These are phyloP conservation scores for Sphagnum contortum DNA, from an alignment of 225 moss, liverwort and hornwort genomes.

Conservation along the genomic window DNA sequence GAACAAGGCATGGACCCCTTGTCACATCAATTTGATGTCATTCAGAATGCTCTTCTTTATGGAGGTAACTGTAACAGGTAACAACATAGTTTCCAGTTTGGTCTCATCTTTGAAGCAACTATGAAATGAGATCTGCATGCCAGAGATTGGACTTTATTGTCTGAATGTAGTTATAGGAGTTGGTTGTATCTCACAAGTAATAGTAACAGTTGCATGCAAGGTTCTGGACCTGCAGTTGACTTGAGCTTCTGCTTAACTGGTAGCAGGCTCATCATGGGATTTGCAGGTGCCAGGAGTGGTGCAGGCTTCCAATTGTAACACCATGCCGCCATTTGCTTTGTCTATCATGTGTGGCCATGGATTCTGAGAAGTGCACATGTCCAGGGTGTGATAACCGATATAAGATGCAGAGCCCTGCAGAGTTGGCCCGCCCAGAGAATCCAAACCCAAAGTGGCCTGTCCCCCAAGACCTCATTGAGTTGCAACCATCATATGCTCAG, in stretches of 20 bases:
- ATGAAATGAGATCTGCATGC: no score
- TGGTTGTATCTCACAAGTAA: no score
- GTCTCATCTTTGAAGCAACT: not conserved
- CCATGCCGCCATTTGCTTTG: conserved; percentile 92
- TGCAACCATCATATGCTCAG: conserved; percentile 99
- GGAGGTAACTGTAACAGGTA: conserved; percentile 86
- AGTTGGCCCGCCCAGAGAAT: conserved; percentile 84
- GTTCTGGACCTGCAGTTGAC: not conserved
- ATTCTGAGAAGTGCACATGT: conserved; percentile 82
- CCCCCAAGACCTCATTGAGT: conserved; percentile 95
- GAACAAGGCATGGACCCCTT: conserved; percentile 47
- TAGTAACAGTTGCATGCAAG: no score
- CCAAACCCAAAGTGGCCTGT: conserved; percentile 98
- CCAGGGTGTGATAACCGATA: conserved; percentile 61
- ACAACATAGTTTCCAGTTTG: not conserved
- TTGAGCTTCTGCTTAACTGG: not conserved
- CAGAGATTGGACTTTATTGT: no score
- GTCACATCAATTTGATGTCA: conserved; percentile 46
- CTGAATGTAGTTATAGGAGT: no score
- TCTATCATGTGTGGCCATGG: conserved; percentile 73
- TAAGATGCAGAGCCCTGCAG: conserved; percentile 85
- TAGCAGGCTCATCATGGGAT: not conserved
- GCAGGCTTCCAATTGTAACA: conserved; percentile 85
- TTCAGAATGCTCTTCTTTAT: conserved; percentile 47
- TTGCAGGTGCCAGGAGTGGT: conserved; percentile 79